These are phyloP conservation scores for Hypericum perforatum DNA, from an alignment of 345 rosid genomes.

Conservation along the genomic window DNA sequence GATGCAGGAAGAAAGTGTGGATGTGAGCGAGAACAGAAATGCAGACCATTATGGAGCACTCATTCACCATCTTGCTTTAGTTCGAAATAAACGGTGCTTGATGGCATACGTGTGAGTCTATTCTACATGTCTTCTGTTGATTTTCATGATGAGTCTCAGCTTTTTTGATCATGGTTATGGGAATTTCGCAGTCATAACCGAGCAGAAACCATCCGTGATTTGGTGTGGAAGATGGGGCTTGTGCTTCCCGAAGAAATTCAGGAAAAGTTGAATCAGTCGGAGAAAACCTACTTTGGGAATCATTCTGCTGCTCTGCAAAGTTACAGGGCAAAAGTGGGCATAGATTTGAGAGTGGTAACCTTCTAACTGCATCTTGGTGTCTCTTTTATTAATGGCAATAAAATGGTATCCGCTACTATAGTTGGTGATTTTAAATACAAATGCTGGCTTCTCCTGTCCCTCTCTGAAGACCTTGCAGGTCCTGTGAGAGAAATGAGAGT, in stretches of 20 bases:
- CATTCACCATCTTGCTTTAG: conserved; percentile 71
- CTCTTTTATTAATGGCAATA: too few species aligned
- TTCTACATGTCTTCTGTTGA: conserved; percentile 2
- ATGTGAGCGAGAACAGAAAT: conserved; percentile 66
- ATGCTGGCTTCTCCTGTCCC: too few species aligned
- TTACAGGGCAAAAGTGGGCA: conserved; percentile 61
- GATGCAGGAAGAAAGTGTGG: conserved; percentile 80
- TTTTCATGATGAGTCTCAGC: conserved; percentile 4
- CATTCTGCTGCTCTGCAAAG: conserved; percentile 57
- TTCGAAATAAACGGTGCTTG: conserved; percentile 85
- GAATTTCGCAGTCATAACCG: conserved; percentile 55
- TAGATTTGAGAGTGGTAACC: conserved; percentile 74
- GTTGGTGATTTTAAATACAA: too few species aligned
- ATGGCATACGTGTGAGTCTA: conserved; percentile 73
- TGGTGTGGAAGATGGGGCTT: conserved; percentile 67
- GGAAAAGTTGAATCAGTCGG: conserved; percentile 54
- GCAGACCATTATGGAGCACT: conserved; percentile 86
- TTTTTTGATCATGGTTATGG: conserved; percentile 11
- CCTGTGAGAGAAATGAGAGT: too few species aligned
- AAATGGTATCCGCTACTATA: too few species aligned
- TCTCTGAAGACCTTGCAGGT: too few species aligned
- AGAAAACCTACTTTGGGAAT: conserved; percentile 57
- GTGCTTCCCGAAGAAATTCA: conserved; percentile 67
- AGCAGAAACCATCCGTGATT: conserved; percentile 61
- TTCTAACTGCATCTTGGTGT: not conserved